These are phyloP conservation scores for Tetraselmis chui DNA, from an alignment of 139 green algal genomes.

Conservation along the genomic window DNA sequence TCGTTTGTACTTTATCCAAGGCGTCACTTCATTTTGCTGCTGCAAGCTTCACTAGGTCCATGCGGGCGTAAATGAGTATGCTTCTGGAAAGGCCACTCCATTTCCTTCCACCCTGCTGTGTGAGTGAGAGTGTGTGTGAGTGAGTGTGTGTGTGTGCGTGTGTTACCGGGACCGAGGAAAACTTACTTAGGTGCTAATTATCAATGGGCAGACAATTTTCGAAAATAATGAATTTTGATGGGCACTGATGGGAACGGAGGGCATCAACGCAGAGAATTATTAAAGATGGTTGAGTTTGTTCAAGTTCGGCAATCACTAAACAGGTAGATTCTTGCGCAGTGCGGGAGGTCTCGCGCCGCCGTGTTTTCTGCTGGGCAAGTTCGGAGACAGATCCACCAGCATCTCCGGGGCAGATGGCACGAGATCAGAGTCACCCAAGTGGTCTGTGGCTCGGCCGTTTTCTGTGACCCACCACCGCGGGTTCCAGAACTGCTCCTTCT, in stretches of 20 bases:
- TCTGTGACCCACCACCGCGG: conserved; percentile 8
- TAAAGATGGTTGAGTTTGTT: background rate
- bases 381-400: background rate
- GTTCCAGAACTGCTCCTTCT: conserved; percentile 17
- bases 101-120: too few species aligned
- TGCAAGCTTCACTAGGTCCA: too few species aligned
- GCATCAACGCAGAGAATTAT: background rate
- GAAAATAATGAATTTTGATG: background rate
- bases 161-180: too few species aligned
- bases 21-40: too few species aligned
- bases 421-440: background rate
- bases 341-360: background rate
- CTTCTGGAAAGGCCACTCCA: too few species aligned
- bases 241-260: background rate
- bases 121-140: too few species aligned
- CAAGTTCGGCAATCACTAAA: background rate
- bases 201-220: background rate
- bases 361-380: background rate
- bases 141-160: too few species aligned
- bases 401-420: background rate
- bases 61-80: too few species aligned
- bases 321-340: background rate
- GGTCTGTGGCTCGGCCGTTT: background rate
- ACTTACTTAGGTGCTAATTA: too few species aligned
- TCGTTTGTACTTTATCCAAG: too few species aligned